Evolutionary conservation across 805 yeast genomes (phyloP), one percentile per base, ranked within the genome.

Genomic region (Hanseniaspora taiwanica): DNA sequence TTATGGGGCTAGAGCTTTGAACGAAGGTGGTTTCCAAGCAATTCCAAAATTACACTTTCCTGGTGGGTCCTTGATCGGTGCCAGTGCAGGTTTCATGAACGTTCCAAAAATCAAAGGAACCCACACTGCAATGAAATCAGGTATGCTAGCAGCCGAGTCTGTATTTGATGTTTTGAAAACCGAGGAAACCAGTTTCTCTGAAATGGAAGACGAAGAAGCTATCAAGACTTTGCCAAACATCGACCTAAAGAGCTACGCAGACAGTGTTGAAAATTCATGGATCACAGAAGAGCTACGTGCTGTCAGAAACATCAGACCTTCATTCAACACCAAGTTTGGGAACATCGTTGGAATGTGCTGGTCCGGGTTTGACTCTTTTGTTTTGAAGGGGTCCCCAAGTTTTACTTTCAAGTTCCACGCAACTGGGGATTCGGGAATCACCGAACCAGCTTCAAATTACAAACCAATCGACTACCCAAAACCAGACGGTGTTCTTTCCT

Each of bases 91-190:
- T 1, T 89, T 91, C 59, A 73, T 91, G 75, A 91, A 91, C 56
- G 97, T 91, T 35, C 96, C 98, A 40, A 91, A 89, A 60, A 83
- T 91, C 54, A 91, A 91, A 63, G 99, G 99, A 13, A 79, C 96
- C 0, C 99, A 91, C 59, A 89, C 96, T 1, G 97, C 99, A 1
- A 84, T 91, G 76, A 91, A 91, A 60, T 71, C 91, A 8, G 98
- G 97, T 24, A 78, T 91, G 71, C 60, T 91, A 21, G 98, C 98
- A 2, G 98, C 97, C 2, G 96, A 91, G 53, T 57, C 71, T 18
- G 81, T 86, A 33, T 85, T 67, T 52, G 64, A 63, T n/a, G 66
- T 63, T 24, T 65, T 62, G 25, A 68, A 59, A 10, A 60, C 55
- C 13, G 68, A 63, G 25, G 65, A 62, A 21, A 36, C 40, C 3